phyloP scores from a whole-genome alignment of 2,329 filamentous ascomycete species.

The Talaromyces sp. region DNA sequence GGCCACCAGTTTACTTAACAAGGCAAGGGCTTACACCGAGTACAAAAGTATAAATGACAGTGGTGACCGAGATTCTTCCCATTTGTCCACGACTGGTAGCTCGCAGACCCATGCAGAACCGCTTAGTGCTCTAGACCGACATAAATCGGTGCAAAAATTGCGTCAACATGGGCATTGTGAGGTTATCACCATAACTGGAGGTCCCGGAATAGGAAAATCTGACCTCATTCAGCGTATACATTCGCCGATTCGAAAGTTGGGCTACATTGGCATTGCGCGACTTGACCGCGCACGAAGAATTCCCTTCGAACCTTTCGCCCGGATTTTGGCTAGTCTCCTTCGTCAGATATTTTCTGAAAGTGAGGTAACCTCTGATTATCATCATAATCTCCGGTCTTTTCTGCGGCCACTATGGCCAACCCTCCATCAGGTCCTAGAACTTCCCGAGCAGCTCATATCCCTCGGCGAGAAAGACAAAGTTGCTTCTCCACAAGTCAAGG shows the following conservation, averaged over 20 bases:
- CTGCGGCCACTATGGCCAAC: slow-evolving; percentile 54
- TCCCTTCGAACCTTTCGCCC: slow-evolving; percentile 57
- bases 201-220: slow-evolving; percentile 55
- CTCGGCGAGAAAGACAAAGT: slow-evolving; percentile 30
- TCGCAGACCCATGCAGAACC: slow-evolving; percentile 27
- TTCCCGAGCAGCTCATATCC: slow-evolving; percentile 60
- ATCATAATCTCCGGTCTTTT: slow-evolving; percentile 51
- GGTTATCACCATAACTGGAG: slow-evolving; percentile 52
- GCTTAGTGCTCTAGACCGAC: slow-evolving; percentile 24
- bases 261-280: slow-evolving; percentile 56
- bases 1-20: slow-evolving; percentile 16
- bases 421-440: slow-evolving; percentile 52
- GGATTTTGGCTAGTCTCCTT: slow-evolving; percentile 55
- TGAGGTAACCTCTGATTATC: slow-evolving; percentile 56
- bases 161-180: slow-evolving; percentile 53
- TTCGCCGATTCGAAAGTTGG: slow-evolving; percentile 49
- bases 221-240: slow-evolving; percentile 55
- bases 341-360: slow-evolving; percentile 61
- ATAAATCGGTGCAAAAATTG: slow-evolving; percentile 43
- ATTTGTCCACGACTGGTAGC: slow-evolving; percentile 25
- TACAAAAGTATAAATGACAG: slow-evolving; percentile 26
- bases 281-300: slow-evolving; percentile 55
- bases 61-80: slow-evolving; percentile 32
- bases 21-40: slow-evolving; percentile 32
- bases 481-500: slow-evolving; percentile 21